Percentiles rank a stretch among this genome's conserved stretches.
phyloP scores from a whole-genome alignment of 495 filamentous ascomycete species.

The Lasiosphaeriaceae sp. region DNA sequence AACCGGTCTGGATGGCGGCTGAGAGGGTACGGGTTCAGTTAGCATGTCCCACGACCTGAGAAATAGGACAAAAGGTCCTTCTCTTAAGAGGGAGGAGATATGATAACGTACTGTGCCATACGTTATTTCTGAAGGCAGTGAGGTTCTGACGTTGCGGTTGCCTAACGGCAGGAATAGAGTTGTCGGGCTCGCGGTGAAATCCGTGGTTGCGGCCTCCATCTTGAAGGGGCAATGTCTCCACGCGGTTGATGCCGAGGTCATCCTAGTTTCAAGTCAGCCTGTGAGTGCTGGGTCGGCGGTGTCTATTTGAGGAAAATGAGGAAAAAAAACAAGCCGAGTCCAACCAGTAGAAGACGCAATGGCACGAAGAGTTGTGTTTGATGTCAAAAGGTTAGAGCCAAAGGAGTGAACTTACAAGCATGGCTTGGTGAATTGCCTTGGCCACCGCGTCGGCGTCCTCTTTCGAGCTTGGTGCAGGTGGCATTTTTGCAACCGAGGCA shows the following conservation, averaged over 20 bases:
- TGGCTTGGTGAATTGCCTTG: background rate
- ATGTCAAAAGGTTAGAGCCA: too few species aligned
- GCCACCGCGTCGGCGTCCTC: too few species aligned
- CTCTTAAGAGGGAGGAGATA: too few species aligned
- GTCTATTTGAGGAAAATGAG: background rate
- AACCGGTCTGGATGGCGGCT: slow-evolving; percentile 17
- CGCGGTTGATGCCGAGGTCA: slow-evolving; percentile 15
- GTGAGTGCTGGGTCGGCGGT: slow-evolving; percentile 1
- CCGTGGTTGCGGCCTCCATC: slow-evolving; percentile 1
- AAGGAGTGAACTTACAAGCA: background rate
- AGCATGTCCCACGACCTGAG: too few species aligned
- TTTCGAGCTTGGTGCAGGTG: too few species aligned
- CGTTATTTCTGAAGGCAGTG: too few species aligned
- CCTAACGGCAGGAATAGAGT: background rate
- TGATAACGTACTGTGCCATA: background rate
- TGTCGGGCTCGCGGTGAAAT: background rate
- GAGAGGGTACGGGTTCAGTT: background rate
- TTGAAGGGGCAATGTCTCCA: slow-evolving; percentile 14
- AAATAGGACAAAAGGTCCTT: too few species aligned
- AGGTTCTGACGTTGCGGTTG: too few species aligned
- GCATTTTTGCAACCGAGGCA: too few species aligned
- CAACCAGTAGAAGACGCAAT: background rate
- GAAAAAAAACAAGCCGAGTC: too few species aligned
- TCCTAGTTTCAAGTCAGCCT: slow-evolving; percentile 2
- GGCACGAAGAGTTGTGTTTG: background rate